Evolutionary conservation across 129 eudicot species (phyloP), one percentile per base, ranked within the genome.

Genomic region (Solidago caesia): DNA sequence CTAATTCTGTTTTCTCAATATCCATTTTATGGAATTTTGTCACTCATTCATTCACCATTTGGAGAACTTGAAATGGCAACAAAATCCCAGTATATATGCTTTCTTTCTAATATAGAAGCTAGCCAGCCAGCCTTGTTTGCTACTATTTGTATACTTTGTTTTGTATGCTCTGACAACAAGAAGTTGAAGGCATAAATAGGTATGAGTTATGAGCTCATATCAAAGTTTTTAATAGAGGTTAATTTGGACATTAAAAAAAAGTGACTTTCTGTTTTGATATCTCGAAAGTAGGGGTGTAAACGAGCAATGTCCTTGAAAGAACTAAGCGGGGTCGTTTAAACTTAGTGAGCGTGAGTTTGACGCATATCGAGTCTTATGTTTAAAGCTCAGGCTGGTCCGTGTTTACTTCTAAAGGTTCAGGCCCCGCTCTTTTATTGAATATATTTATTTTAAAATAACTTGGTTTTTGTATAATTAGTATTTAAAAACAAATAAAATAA

Each of bases 21-120:
- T 76, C 84, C 88, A 81, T 82, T 53, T 87, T 65, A 25, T 81
- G 81, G 85, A 77, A 67, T 73, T 51, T 8, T 49, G 39, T 59
- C 72, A 67, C 77, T 81, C 84, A 84, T 64, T 79, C 77, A 73
- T 52, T 84, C 87, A 80, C 81, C 89, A 86, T 81, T 80, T 79
- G 71, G 75, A 8, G 42, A 65, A 82, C 75, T 29, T 64, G 64
- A 72, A 63, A 44, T 65, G 82, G 82, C 70, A 84, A 77, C 79
- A 79, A 78, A 81, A 64, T 13, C 64, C 72, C 48, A 46, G 45
- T 75, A 49, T 27, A 57, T 74, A 46, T 70, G 53, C 47, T 65
- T 16, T 44, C 46, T 65, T 29, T 80, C 77, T 80, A 21, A 21
- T 21, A 76, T 64, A 15, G 61, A 78, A 79, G 57, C 62, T 75